Base-by-base conservation (phyloP, 345 rosid species). In the Luvunga scandens region DNA sequence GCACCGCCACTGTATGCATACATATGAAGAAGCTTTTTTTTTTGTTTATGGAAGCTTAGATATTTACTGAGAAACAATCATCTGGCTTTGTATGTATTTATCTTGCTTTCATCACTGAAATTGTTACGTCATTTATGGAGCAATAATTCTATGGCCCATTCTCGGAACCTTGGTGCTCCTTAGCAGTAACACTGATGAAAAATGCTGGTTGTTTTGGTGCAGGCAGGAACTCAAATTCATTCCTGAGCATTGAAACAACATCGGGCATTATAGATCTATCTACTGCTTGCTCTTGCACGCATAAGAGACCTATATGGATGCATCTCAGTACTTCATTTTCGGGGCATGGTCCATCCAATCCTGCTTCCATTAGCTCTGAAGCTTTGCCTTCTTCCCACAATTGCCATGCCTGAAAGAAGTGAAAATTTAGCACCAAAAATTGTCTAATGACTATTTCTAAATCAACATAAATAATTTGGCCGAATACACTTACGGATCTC, bases 221-320 rank as follows among this genome's bases (percentile, higher is more conserved):
- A 42, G 77, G 53, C 4, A 80, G 70, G 1, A 42, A 7, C 14
- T 12, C 7, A 24, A 62, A 12, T 14, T 77, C 77, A n/a, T 77
- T 83, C 2, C 21, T 56, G 2, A 77, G 45, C 81, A 74, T 69
- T 1, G 74, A 22, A 19, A 71, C 25, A 73, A 83, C 76, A 30
- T 83, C 78, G 1, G 27, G 5, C 79, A 83, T 77, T 18, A 65
- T 6, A 1, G 86, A 79, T 19, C 86, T 77, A 57, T 80, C 77
- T 4, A 5, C 28, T 22, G 79, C 72, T 4, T 65, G n/a, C 0
- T 73, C 73, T 77, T 83, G 67, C 1, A 65, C 69, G 3, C 81
- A 75, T 78, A n/a, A n/a, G n/a, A n/a, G n/a, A n/a, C n/a, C n/a
- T 3, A 48, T 50, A 13, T 79, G 80, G 61, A 76, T 61, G 62